Percentiles rank a stretch among this genome's conserved stretches.
phyloP scores from a whole-genome alignment of 1,284 basidiomycete genomes.

The Irpex lacteus region DNA sequence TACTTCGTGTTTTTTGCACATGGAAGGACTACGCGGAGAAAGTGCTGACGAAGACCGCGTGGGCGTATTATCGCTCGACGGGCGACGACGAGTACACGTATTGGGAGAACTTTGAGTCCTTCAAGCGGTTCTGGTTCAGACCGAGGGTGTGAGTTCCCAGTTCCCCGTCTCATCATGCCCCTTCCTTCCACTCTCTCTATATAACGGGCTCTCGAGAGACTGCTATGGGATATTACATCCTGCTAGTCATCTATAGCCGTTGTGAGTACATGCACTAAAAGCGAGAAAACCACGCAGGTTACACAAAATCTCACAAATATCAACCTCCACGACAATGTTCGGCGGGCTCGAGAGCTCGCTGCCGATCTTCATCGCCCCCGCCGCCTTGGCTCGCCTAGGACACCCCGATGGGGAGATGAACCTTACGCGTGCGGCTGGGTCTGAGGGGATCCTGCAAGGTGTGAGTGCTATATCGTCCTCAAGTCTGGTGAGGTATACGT shows the following conservation, averaged over 20 bases:
- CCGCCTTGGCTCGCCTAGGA: constrained; percentile 61
- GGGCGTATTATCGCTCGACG: constrained; percentile 50
- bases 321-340: constrained; percentile 38
- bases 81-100: constrained; percentile 46
- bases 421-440: constrained; percentile 53
- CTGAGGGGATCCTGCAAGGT: constrained; percentile 59
- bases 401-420: constrained; percentile 65
- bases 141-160: constrained; percentile 37
- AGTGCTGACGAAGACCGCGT: constrained; percentile 39
- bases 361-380: constrained; percentile 54
- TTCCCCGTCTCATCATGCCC: neutral
- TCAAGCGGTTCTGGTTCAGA: constrained; percentile 47
- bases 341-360: constrained; percentile 37
- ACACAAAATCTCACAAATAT: constrained; percentile 30
- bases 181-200: no score
- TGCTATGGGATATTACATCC: neutral
- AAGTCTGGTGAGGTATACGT: no score
- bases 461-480: constrained; percentile 27
- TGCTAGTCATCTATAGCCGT: neutral
- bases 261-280: neutral
- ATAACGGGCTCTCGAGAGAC: no score
- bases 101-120: constrained; percentile 43
- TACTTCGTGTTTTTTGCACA: neutral
- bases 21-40: constrained; percentile 29
- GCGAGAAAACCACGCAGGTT: constrained; percentile 24